Conservation (phyloP, 139 green algal genomes). For the Chlorella sp. region DNA sequence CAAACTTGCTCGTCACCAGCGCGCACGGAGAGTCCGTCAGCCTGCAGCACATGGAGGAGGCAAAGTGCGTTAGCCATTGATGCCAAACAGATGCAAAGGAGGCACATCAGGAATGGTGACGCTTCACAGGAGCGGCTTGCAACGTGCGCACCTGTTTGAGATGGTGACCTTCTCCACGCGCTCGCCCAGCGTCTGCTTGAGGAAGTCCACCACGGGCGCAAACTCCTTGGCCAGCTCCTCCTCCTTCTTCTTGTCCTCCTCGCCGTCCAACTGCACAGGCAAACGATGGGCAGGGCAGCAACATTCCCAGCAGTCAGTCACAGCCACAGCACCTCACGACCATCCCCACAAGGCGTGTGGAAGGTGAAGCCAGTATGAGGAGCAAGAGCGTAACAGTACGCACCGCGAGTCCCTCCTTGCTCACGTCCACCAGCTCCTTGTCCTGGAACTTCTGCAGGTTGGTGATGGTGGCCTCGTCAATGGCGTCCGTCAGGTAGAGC, state of each 20-base stretch:
- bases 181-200: slow-evolving; percentile 70
- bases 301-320: too few species aligned
- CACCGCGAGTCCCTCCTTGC: slow-evolving; percentile 74
- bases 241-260: slow-evolving; percentile 46
- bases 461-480: slow-evolving; percentile 88
- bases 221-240: slow-evolving; percentile 45
- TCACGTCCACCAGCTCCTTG: slow-evolving; percentile 85
- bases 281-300: too few species aligned
- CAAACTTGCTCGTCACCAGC: slow-evolving; percentile 95
- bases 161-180: slow-evolving; percentile 55
- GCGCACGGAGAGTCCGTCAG: slow-evolving; percentile 87
- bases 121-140: too few species aligned
- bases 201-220: slow-evolving; percentile 72
- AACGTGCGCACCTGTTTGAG: slow-evolving; percentile 36
- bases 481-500: slow-evolving; percentile 91
- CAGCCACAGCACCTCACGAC: too few species aligned
- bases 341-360: too few species aligned
- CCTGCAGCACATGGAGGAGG: too few species aligned
- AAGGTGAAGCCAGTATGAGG: too few species aligned
- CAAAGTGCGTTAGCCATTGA: too few species aligned
- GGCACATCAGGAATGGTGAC: too few species aligned
- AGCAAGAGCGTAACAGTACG: too few species aligned
- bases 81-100: too few species aligned
- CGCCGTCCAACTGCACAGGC: too few species aligned
- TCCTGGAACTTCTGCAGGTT: slow-evolving; percentile 83